These are phyloP conservation scores for Leishmania major DNA, from an alignment of 208 protist genomes.

Conservation along the genomic window DNA sequence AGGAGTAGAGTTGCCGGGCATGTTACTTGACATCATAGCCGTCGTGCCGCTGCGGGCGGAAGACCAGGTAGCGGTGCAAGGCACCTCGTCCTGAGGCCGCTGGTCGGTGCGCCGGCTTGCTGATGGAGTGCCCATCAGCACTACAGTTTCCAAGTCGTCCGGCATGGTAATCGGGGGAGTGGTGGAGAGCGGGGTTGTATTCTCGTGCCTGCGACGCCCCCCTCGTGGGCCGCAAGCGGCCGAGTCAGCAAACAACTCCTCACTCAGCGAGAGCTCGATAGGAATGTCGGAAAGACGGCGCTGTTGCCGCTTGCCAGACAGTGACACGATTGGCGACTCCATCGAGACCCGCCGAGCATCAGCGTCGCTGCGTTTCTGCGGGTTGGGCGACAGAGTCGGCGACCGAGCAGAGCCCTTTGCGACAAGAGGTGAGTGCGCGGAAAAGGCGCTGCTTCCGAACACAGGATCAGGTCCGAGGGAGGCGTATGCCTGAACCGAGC, in stretches of 20 bases:
- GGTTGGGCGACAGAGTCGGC: not conserved
- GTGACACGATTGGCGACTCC: not conserved
- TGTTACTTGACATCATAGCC: not conserved
- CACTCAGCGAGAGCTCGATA: conserved; percentile 14
- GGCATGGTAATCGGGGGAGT: not conserved
- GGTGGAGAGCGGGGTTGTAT: not conserved
- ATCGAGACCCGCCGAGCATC: not conserved
- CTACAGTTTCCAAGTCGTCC: conserved; percentile 26
- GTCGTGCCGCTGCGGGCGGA: conserved; percentile 3
- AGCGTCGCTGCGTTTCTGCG: not conserved
- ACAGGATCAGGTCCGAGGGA: not conserved
- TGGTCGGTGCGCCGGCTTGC: not conserved
- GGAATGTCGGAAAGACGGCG: conserved; percentile 25
- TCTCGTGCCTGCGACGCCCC: conserved; percentile 11
- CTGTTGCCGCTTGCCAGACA: conserved; percentile 6
- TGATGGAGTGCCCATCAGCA: conserved; percentile 22
- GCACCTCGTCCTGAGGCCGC: not conserved
- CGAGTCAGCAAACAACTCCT: conserved; percentile 1
- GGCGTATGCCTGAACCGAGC: not conserved
- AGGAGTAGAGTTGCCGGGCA: not conserved
- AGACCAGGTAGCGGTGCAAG: not conserved
- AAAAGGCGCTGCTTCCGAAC: not conserved
- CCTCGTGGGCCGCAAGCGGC: not conserved
- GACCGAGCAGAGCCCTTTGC: not conserved
- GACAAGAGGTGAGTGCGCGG: not conserved